Conservation (phyloP, 192 early-diverging fungal genomes). For the Hyaloraphidium curvatum region DNA sequence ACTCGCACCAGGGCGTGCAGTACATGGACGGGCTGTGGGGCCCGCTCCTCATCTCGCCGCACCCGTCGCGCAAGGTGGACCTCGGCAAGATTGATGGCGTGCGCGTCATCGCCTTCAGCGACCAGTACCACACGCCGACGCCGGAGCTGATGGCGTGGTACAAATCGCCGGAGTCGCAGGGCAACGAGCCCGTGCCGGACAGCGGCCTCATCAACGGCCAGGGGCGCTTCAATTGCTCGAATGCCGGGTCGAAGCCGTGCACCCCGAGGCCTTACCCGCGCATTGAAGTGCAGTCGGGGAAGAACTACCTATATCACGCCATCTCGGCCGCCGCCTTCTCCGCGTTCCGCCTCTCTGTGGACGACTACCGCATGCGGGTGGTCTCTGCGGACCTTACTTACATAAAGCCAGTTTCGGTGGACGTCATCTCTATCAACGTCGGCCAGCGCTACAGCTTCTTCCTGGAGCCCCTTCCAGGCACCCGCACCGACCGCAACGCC, state of each 20-base stretch:
- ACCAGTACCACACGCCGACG: too few relatives aligned
- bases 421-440: background rate
- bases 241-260: background rate
- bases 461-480: background rate
- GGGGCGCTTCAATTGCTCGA: background rate
- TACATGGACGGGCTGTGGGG: background rate
- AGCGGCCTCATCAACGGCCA: background rate
- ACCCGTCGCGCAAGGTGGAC: background rate
- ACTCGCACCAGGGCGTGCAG: background rate
- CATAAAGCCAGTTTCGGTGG: background rate
- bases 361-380: background rate
- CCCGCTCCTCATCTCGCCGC: background rate
- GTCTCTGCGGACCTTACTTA: background rate
- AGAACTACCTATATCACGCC: background rate
- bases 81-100: too few relatives aligned
- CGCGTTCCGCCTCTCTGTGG: background rate
- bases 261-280: too few relatives aligned
- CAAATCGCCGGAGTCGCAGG: too few relatives aligned
- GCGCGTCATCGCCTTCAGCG: too few relatives aligned
- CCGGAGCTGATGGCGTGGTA: too few relatives aligned
- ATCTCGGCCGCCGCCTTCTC: background rate
- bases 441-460: background rate
- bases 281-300: too few relatives aligned
- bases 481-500: background rate
- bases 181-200: background rate